These are phyloP conservation scores for Flaveria linearis DNA, from an alignment of 129 eudicot genomes.

Conservation along the genomic window DNA sequence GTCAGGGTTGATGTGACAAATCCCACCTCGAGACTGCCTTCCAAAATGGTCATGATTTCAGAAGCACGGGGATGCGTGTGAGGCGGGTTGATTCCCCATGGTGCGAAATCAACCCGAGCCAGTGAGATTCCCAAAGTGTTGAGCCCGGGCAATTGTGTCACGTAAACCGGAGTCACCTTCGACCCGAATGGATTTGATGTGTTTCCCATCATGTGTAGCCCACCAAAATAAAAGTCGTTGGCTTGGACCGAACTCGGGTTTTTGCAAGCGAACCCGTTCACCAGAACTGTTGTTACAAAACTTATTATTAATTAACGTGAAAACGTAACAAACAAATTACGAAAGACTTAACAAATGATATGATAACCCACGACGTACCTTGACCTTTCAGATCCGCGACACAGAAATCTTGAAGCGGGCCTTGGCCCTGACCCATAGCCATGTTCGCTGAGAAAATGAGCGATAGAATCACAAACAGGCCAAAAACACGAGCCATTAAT, in stretches of 20 bases:
- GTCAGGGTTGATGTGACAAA: conserved; percentile 41
- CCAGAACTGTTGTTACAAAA: conserved; percentile 26
- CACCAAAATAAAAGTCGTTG: conserved; percentile 35
- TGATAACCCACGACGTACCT: conserved; percentile 15
- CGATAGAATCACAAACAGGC: conserved; percentile 19
- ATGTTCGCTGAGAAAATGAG: conserved; percentile 20
- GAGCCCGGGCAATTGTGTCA: conserved; percentile 41
- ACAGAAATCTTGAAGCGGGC: conserved; percentile 48
- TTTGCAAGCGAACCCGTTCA: conserved; percentile 43
- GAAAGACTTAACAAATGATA: neutral
- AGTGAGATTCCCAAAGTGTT: conserved; percentile 44
- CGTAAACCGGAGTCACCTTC: conserved; percentile 33
- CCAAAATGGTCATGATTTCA: conserved; percentile 41
- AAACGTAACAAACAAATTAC: neutral
- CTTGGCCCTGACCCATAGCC: conserved; percentile 23
- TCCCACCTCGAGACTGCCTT: conserved; percentile 44
- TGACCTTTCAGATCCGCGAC: conserved; percentile 33
- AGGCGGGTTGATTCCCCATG: conserved; percentile 42
- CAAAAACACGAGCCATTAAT: conserved; percentile 38
- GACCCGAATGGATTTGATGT: conserved; percentile 33
- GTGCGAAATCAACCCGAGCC: conserved; percentile 38
- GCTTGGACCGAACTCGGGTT: conserved; percentile 32
- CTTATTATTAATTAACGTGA: neutral
- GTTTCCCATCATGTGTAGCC: conserved; percentile 38
- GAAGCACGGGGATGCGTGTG: conserved; percentile 47